Evolutionary conservation across 306 rosid genomes (phyloP), one percentile per base, ranked within the genome.

Genomic region (Pachyrhizus erosus): DNA sequence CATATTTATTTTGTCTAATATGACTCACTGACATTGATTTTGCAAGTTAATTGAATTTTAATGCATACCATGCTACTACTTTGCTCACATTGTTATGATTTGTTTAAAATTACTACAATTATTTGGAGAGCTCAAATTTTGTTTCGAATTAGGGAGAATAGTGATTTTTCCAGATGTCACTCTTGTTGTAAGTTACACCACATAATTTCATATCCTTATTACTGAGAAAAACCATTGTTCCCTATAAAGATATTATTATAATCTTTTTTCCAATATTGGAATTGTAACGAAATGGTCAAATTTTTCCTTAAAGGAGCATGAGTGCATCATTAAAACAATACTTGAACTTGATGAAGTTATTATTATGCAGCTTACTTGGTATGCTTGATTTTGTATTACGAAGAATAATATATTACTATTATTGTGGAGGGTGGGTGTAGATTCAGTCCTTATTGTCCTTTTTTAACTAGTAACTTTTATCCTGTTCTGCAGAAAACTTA

Each of bases 401-500:
- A 61, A 21, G 40, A 39, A 40, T 40, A 40, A 55, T 37, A 27
- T 15, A 31, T 27, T 45, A 14, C 23, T 51, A 17, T 15, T 15
- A 42, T 21, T 72, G 46, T n/a, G 9, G 17, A 26, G 40, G 2
- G 43, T 18, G 27, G 43, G 40, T 15, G 62, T 21, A 20, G 54
- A 27, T 57, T 49, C 57, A 58, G 39, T 70, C 55, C 60, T 17
- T 76, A n/a, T 27, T 40, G 42, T 83, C 42, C 3, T 45, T 49
- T 49, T 57, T 45, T 79, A 21, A 27, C 49, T 14, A 57, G 64
- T 65, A 75, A 42, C 15, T 70, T 78, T 7, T 67, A 46, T 69
- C 82, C 21, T 78, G 65, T 54, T 85, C 26, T 77, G 70, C 96
- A 94, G 98, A 88, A 88, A 84, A 76, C 85, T 64, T 89, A 83